phyloP scores from a whole-genome alignment of 768 basidiomycete genomes.

The Agrocybe chaxingu region DNA sequence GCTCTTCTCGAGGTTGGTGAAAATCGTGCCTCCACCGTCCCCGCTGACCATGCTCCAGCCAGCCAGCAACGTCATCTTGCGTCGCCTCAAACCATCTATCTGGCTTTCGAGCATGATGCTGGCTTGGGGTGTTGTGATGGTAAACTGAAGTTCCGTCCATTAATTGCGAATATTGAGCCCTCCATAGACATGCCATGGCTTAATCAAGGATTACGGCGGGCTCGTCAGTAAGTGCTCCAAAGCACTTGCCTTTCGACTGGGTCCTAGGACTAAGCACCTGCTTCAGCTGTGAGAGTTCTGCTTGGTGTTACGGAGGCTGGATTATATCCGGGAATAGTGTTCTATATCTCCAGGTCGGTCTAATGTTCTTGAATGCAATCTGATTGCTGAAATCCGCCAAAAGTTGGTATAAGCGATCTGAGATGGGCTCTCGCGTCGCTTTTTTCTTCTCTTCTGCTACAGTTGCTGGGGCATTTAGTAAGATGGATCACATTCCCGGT shows the following conservation, averaged over 20 bases:
- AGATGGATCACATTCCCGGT: conserved; percentile 10
- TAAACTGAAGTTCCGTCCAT: conserved; percentile 13
- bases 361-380: neutral
- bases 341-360: conserved; percentile 56
- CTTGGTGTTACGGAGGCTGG: conserved; percentile 65
- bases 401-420: conserved; percentile 80
- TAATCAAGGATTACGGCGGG: conserved; percentile 57
- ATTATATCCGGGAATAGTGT: conserved; percentile 55
- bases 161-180: neutral
- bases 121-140: conserved; percentile 49
- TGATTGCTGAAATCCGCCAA: neutral
- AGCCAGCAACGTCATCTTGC: conserved; percentile 59
- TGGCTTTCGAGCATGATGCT: conserved; percentile 57
- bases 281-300: conserved; percentile 53
- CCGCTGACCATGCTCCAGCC: conserved; percentile 35
- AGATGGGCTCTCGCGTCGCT: conserved; percentile 69
- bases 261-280: neutral
- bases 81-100: conserved; percentile 59
- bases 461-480: conserved; percentile 73
- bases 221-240: conserved; percentile 46
- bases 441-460: conserved; percentile 82
- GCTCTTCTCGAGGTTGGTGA: conserved; percentile 59
- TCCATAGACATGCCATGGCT: conserved; percentile 58
- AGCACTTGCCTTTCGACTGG: neutral
- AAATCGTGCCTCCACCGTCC: neutral